phyloP scores from a whole-genome alignment of 2,329 filamentous ascomycete species.

The Arthroderma sp. region DNA sequence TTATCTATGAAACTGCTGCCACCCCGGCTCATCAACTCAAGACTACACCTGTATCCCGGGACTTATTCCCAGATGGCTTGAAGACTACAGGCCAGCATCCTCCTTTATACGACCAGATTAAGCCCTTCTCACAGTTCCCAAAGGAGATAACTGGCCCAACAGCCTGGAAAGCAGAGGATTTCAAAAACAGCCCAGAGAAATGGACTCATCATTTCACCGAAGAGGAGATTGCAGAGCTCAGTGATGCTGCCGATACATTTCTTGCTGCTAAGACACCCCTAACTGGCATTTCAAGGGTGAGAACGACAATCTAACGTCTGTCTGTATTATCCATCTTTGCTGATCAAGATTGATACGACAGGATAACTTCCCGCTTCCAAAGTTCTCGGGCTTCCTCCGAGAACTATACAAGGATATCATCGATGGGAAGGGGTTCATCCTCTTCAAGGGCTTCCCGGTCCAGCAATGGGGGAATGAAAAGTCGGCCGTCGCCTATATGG shows the following conservation, averaged over 20 bases:
- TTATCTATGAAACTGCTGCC: conserved; percentile 9
- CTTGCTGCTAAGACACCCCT: conserved; percentile 51
- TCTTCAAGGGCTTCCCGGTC: conserved; percentile 78
- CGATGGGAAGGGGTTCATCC: conserved; percentile 76
- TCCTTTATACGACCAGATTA: conserved; percentile 52
- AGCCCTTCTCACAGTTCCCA: conserved; percentile 57
- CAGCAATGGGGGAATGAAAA: conserved; percentile 63
- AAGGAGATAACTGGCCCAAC: conserved; percentile 57
- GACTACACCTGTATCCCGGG: conserved; percentile 3
- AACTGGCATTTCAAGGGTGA: conserved; percentile 54
- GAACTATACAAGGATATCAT: conserved; percentile 53
- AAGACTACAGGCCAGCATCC: conserved; percentile 60
- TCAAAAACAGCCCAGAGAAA: conserved; percentile 47
- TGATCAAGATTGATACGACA: conserved; percentile 11
- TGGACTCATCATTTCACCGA: conserved; percentile 61
- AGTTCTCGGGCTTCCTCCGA: conserved; percentile 40
- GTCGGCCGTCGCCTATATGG: conserved; percentile 81
- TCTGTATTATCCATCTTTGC: neutral
- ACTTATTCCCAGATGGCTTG: conserved; percentile 51
- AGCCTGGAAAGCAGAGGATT: conserved; percentile 58
- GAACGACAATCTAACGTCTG: neutral
- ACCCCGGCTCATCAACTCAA: conserved; percentile 2
- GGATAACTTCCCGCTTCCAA: conserved; percentile 49
- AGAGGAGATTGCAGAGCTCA: conserved; percentile 55
- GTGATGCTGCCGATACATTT: conserved; percentile 54